phyloP scores from a whole-genome alignment of 768 basidiomycete genomes.

The Leccinellum albellum region DNA sequence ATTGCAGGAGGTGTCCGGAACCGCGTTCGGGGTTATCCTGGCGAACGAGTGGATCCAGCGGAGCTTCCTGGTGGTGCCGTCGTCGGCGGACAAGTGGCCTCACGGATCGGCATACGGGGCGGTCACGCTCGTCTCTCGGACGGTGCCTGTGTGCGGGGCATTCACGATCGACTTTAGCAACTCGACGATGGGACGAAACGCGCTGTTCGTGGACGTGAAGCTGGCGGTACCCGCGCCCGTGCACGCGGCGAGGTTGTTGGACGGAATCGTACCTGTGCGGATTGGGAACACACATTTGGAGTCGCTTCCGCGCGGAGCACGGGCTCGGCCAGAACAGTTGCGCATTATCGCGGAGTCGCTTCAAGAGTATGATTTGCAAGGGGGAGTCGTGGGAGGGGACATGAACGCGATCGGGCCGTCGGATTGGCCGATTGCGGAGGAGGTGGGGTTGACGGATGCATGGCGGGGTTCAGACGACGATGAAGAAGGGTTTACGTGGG shows the following conservation, averaged over 20 bases:
- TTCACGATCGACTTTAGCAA: constrained; percentile 50
- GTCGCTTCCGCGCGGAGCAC: constrained; percentile 48
- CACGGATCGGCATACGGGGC: constrained; percentile 51
- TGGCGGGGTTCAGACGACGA: constrained; percentile 48
- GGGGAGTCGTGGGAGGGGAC: constrained; percentile 66
- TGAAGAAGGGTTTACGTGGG: constrained; percentile 61
- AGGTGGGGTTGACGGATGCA: constrained; percentile 55
- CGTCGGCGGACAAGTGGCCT: constrained; percentile 54
- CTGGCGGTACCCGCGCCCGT: constrained; percentile 36
- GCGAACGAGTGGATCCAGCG: constrained; percentile 59
- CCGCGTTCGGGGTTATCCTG: constrained; percentile 47
- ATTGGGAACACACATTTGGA: constrained; percentile 76
- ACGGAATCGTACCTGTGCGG: constrained; percentile 46
- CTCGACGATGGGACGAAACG: constrained; percentile 51
- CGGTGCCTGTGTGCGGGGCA: constrained; percentile 46
- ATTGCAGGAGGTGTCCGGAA: constrained; percentile 60
- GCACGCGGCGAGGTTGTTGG: constrained; percentile 29
- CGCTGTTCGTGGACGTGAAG: constrained; percentile 54
- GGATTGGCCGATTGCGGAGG: constrained; percentile 41
- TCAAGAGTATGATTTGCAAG: constrained; percentile 42
- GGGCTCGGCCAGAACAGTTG: constrained; percentile 49
- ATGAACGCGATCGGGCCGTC: constrained; percentile 60
- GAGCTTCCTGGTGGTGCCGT: constrained; percentile 58
- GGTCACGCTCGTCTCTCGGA: constrained; percentile 63
- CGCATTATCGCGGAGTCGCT: constrained; percentile 48